Conservation (phyloP, 768 basidiomycete species). For the Termitomyces sp. region DNA sequence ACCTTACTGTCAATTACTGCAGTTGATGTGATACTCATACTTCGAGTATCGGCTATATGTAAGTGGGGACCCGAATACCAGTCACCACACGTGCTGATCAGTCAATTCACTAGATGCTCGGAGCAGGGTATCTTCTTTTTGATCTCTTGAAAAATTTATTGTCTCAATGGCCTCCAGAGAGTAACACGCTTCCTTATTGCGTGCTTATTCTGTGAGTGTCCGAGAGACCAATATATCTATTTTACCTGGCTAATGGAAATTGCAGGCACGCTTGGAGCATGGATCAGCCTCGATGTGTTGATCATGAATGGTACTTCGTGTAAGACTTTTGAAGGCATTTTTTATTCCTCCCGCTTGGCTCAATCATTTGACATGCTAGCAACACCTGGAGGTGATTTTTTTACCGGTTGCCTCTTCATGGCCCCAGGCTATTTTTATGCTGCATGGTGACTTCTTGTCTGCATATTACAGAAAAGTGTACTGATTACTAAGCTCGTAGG, state of each 20-base stretch:
- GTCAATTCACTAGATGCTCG: not conserved
- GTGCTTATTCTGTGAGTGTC: not conserved
- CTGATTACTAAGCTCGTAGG: not conserved
- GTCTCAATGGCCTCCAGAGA: not conserved
- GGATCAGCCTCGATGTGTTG: not conserved
- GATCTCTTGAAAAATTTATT: not conserved
- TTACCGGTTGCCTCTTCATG: not conserved
- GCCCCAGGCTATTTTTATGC: not conserved
- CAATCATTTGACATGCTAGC: not conserved
- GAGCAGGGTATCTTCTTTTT: not conserved
- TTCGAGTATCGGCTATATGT: not conserved
- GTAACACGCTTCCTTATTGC: not conserved
- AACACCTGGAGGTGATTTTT: not conserved
- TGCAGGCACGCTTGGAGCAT: not conserved
- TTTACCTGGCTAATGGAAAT: not conserved
- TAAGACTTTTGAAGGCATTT: not conserved
- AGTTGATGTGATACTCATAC: conserved; percentile 1
- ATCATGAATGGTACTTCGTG: not conserved
- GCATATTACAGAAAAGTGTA: not conserved
- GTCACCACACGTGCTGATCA: not conserved
- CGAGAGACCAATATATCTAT: not conserved
- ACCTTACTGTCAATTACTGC: not conserved
- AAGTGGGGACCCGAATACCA: not conserved
- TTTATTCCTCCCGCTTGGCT: not conserved
- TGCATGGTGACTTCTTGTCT: not conserved